Percentiles rank a stretch among this genome's conserved stretches.
phyloP scores from a whole-genome alignment of 441 rosid species.

The Pelargonium myrrhifolium region DNA sequence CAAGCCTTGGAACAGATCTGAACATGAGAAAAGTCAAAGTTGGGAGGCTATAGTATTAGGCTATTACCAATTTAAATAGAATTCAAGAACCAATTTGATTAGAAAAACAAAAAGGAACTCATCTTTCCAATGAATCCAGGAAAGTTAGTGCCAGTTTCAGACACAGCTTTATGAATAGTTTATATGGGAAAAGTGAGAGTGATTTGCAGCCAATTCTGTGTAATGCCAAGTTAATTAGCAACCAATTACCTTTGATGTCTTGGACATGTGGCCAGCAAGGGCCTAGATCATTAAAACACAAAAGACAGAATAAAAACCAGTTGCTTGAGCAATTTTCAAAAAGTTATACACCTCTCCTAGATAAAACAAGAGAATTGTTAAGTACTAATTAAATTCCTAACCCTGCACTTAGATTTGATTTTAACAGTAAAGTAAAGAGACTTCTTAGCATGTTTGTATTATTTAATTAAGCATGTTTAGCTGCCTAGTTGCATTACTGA shows the following conservation, averaged over 20 bases:
- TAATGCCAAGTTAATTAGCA: neutral
- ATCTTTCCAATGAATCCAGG: neutral
- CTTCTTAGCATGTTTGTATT: constrained; percentile 7
- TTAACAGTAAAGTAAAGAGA: neutral
- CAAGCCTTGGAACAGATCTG: neutral
- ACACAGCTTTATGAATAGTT: neutral
- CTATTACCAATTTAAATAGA: neutral
- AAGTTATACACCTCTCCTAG: neutral
- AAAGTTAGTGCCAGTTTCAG: neutral
- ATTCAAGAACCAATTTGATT: neutral
- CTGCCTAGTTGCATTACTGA: constrained; percentile 9
- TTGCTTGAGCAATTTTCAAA: constrained; percentile 14
- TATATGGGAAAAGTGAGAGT: neutral
- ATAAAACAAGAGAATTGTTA: constrained; percentile 8
- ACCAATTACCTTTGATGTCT: neutral
- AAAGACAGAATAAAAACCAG: constrained; percentile 12
- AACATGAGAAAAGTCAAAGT: neutral
- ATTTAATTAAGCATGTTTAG: neutral
- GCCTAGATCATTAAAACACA: neutral
- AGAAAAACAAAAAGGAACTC: no score
- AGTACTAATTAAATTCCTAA: constrained; percentile 10
- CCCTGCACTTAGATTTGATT: constrained; percentile 8
- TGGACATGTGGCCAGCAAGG: neutral
- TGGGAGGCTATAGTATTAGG: neutral
- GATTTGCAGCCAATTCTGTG: neutral